Evolutionary conservation across 345 rosid genomes (phyloP).

Genomic region (Microthlaspi erraticum): DNA sequence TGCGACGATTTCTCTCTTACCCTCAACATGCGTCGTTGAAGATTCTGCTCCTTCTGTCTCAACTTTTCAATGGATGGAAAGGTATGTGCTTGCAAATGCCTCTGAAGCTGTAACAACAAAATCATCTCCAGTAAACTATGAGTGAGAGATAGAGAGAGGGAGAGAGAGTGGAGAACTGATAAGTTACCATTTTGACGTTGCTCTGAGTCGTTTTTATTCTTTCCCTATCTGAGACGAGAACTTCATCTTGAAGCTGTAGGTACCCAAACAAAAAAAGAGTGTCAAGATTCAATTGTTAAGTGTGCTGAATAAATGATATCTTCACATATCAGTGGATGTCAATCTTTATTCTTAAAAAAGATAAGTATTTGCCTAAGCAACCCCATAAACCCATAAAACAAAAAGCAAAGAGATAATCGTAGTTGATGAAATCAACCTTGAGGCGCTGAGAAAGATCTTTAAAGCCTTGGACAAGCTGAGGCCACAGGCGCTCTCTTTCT

Average conservation of each 20-base stretch:
- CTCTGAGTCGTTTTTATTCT: conserved; percentile 83
- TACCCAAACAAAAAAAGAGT: conserved; percentile 25
- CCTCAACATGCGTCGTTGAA: conserved; percentile 93
- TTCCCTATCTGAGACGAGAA: conserved; percentile 87
- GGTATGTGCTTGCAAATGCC: conserved; percentile 95
- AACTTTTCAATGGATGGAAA: conserved; percentile 88
- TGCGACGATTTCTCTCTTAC: conserved; percentile 46
- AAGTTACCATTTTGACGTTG: conserved; percentile 84
- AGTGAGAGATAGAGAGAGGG: neutral
- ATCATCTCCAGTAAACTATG: neutral
- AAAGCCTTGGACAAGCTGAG: conserved; percentile 96
- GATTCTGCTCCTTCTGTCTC: conserved; percentile 92
- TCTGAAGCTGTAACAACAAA: conserved; percentile 72
- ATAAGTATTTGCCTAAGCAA: conserved; percentile 10
- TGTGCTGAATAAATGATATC: conserved; percentile 10
- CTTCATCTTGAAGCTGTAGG: conserved; percentile 74
- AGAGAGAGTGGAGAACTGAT: neutral
- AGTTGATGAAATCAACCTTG: conserved; percentile 53
- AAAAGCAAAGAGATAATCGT: conserved; percentile 1
- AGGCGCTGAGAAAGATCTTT: conserved; percentile 93
- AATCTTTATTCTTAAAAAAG: neutral
- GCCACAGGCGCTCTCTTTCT: conserved; percentile 95
- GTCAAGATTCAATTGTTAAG: conserved; percentile 7
- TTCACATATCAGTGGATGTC: too few species aligned
- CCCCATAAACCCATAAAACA: conserved; percentile 25